Percentiles rank a stretch among this genome's conserved stretches.
Conservation (phyloP, 2,329 filamentous ascomycete species). For the Cladosporium velox region DNA sequence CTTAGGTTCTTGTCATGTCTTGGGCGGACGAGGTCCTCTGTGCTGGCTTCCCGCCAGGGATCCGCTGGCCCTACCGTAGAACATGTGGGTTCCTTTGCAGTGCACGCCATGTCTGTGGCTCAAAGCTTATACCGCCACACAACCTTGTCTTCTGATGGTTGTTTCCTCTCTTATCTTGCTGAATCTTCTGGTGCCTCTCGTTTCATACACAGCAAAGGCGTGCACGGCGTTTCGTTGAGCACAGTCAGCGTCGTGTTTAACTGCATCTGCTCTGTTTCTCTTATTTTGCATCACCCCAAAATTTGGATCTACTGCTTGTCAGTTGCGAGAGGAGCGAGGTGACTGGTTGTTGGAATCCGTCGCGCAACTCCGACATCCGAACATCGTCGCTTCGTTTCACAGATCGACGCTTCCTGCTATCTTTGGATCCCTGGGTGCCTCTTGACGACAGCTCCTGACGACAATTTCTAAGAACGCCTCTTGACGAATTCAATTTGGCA, state of each 20-base stretch:
- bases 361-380: conserved; percentile 12
- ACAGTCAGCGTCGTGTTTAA: conserved; percentile 9
- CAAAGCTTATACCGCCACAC: conserved; percentile 19
- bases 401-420: neutral
- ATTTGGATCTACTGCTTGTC: neutral
- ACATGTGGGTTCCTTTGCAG: conserved; percentile 16
- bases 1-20: conserved; percentile 13
- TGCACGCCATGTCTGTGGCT: conserved; percentile 13
- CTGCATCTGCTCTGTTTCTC: neutral
- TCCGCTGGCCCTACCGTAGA: conserved; percentile 15
- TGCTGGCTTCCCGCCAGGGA: conserved; percentile 9
- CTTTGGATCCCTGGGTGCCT: neutral
- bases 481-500: neutral
- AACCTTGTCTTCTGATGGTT: conserved; percentile 11
- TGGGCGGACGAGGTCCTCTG: conserved; percentile 6
- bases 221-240: conserved; percentile 6
- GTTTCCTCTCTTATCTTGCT: conserved; percentile 14
- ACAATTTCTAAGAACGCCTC: neutral
- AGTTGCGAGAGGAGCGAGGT: neutral
- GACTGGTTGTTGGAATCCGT: neutral
- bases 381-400: conserved; percentile 1
- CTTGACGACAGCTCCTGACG: neutral
- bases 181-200: neutral
- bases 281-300: neutral
- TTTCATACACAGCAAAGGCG: conserved; percentile 3